Percentiles rank a stretch among this genome's conserved stretches.
Evolutionary conservation across 208 protist genomes (phyloP).

Genomic region (Herpetomonas muscarum): DNA sequence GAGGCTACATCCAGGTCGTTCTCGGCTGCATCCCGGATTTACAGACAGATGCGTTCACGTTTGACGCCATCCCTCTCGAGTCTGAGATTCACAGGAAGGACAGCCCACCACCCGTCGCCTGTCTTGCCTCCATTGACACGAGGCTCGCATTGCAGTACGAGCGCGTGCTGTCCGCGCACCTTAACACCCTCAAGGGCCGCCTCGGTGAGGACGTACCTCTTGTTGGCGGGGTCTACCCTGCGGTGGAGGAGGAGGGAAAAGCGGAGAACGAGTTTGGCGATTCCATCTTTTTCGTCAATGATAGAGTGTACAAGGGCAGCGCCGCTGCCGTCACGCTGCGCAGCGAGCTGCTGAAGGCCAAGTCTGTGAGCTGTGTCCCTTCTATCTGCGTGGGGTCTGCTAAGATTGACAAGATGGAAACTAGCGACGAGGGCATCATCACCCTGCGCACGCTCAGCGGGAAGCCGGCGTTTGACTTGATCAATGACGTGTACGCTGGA

Average conservation of each 20-base stretch:
- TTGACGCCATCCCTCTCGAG: constrained; percentile 64
- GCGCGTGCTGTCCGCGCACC: constrained; percentile 44
- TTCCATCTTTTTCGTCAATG: constrained; percentile 82
- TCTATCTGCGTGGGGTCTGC: constrained; percentile 60
- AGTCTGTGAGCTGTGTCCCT: constrained; percentile 58
- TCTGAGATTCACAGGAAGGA: constrained; percentile 44
- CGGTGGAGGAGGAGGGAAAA: constrained; percentile 22
- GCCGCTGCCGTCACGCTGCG: constrained; percentile 69
- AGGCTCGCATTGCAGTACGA: constrained; percentile 74
- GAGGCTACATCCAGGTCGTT: constrained; percentile 79
- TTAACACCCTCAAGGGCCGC: constrained; percentile 37
- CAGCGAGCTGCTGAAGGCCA: constrained; percentile 54
- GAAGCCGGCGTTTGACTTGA: constrained; percentile 48
- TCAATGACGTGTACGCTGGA: constrained; percentile 51
- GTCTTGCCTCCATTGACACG: constrained; percentile 62
- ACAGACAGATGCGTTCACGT: constrained; percentile 71
- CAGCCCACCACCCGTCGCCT: constrained; percentile 41
- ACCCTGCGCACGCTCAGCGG: constrained; percentile 40
- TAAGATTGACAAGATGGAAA: constrained; percentile 26
- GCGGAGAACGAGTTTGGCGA: constrained; percentile 33
- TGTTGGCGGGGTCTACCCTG: constrained; percentile 71
- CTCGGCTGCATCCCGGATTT: constrained; percentile 82
- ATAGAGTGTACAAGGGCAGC: constrained; percentile 76
- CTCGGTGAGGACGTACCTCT: constrained; percentile 42
- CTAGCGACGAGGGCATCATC: constrained; percentile 34